phyloP scores from a whole-genome alignment of 2,329 filamentous ascomycete genomes.

The Sordariomycetes sp. region DNA sequence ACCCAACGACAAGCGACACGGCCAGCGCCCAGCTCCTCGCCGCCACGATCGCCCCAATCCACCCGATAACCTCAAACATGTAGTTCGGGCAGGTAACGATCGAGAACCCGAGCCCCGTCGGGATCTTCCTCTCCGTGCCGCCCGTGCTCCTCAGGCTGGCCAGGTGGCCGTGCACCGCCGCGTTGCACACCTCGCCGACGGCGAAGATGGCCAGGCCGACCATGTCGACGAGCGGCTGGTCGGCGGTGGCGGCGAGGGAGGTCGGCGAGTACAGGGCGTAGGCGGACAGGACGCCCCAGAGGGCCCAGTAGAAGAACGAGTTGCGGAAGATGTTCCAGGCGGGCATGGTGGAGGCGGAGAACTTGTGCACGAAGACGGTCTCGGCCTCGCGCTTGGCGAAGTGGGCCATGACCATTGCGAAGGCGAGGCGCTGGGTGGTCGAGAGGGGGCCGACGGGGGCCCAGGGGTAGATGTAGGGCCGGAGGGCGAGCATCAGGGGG shows the following conservation, averaged over 20 bases:
- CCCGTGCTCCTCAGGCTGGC: slow-evolving; percentile 67
- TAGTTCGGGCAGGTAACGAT: slow-evolving; percentile 96
- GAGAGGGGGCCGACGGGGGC: slow-evolving; percentile 40
- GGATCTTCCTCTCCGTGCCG: slow-evolving; percentile 80
- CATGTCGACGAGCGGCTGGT: slow-evolving; percentile 44
- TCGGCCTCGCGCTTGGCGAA: slow-evolving; percentile 94
- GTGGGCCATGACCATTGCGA: slow-evolving; percentile 66
- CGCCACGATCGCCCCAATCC: slow-evolving; percentile 72
- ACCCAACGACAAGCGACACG: slow-evolving; percentile 65
- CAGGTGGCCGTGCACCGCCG: slow-evolving; percentile 69
- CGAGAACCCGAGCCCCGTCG: slow-evolving; percentile 71
- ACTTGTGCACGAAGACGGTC: slow-evolving; percentile 89
- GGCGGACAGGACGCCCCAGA: slow-evolving; percentile 71
- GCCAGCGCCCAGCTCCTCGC: slow-evolving; percentile 70
- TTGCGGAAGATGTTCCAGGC: slow-evolving; percentile 87
- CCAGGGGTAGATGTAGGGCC: slow-evolving; percentile 48
- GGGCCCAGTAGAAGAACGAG: slow-evolving; percentile 84
- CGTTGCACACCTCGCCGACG: slow-evolving; percentile 72
- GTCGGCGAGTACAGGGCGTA: slow-evolving; percentile 76
- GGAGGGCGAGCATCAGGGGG: slow-evolving; percentile 58
- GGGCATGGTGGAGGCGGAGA: slow-evolving; percentile 92
- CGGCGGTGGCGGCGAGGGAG: slow-evolving; percentile 50
- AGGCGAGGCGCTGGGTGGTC: slow-evolving; percentile 61
- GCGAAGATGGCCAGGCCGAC: slow-evolving; percentile 61
- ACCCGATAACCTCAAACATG: slow-evolving; percentile 81